These are phyloP conservation scores for baker's yeast (Saccharomyces cerevisiae) DNA, from an alignment of 805 yeast species.

Conservation along the genomic window DNA sequence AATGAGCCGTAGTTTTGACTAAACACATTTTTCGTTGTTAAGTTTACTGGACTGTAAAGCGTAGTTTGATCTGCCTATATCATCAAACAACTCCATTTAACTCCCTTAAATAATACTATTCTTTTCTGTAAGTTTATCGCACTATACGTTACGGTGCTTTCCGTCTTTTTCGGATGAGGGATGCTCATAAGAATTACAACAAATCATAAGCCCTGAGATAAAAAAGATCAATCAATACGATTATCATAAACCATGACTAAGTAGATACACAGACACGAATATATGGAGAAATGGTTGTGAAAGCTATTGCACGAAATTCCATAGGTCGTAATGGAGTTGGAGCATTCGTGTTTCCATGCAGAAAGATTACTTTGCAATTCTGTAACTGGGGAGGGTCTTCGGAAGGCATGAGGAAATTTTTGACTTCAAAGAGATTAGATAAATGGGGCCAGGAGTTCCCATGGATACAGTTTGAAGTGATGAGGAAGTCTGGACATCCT, in stretches of 20 bases:
- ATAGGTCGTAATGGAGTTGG: slow-evolving; percentile 70
- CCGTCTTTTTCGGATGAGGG: neutral
- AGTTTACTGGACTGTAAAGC: neutral
- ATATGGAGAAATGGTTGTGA: slow-evolving; percentile 33
- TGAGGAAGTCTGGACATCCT: slow-evolving; percentile 78
- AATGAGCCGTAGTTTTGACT: slow-evolving; percentile 34
- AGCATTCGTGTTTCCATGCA: slow-evolving; percentile 67
- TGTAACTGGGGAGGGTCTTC: slow-evolving; percentile 97
- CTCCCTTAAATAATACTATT: neutral
- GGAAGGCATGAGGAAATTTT: slow-evolving; percentile 65
- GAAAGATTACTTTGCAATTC: slow-evolving; percentile 63
- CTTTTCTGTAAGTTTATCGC: neutral
- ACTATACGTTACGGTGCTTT: neutral
- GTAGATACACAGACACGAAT: too few species aligned
- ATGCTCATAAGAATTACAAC: neutral
- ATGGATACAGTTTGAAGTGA: slow-evolving; percentile 61
- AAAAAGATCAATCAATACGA: too few species aligned
- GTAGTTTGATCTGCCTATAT: neutral
- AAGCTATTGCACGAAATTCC: slow-evolving; percentile 50
- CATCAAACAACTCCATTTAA: neutral
- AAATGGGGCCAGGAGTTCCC: slow-evolving; percentile 53
- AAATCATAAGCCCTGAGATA: neutral
- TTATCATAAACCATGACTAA: too few species aligned
- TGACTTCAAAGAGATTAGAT: slow-evolving; percentile 43
- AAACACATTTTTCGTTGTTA: slow-evolving; percentile 8